phyloP scores from a whole-genome alignment of 768 basidiomycete species.

The Lanmaoa pseudosensibilis region DNA sequence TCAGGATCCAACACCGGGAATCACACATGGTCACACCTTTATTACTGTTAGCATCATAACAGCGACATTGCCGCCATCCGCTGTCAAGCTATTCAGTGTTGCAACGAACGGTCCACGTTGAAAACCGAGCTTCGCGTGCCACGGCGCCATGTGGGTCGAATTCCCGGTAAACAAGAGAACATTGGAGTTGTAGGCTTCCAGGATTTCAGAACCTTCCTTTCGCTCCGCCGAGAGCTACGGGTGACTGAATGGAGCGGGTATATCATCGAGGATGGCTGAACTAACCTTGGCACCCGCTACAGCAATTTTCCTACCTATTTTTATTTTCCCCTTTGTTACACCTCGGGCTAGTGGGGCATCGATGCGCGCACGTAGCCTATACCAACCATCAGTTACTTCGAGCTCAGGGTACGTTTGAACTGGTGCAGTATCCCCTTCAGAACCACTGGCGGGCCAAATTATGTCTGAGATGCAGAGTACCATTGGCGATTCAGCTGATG shows the following conservation, averaged over 20 bases:
- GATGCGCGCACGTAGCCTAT: conserved; percentile 72
- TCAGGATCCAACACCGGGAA: neutral
- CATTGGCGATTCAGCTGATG: conserved; percentile 75
- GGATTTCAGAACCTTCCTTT: conserved; percentile 77
- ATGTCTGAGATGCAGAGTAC: conserved; percentile 82
- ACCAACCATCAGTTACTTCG: conserved; percentile 99
- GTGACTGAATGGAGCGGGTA: neutral
- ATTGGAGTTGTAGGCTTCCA: conserved; percentile 74
- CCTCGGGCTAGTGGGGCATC: conserved; percentile 76
- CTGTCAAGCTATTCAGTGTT: conserved; percentile 72
- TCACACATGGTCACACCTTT: conserved; percentile 45
- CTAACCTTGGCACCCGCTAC: conserved; percentile 78
- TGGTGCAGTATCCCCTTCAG: conserved; percentile 39
- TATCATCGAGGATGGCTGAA: conserved; percentile 1
- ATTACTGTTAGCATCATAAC: conserved; percentile 72
- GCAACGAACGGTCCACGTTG: conserved; percentile 64
- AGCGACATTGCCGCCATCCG: conserved; percentile 78
- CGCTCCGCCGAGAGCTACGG: conserved; percentile 63
- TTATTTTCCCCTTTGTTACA: conserved; percentile 60
- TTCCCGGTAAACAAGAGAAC: conserved; percentile 77
- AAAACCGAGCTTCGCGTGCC: conserved; percentile 89
- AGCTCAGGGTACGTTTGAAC: conserved; percentile 54
- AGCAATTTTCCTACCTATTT: conserved; percentile 80
- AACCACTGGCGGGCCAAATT: conserved; percentile 45
- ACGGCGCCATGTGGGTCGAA: conserved; percentile 79